Conservation (phyloP, 1,284 basidiomycete genomes). For the Leccinum fallax region DNA sequence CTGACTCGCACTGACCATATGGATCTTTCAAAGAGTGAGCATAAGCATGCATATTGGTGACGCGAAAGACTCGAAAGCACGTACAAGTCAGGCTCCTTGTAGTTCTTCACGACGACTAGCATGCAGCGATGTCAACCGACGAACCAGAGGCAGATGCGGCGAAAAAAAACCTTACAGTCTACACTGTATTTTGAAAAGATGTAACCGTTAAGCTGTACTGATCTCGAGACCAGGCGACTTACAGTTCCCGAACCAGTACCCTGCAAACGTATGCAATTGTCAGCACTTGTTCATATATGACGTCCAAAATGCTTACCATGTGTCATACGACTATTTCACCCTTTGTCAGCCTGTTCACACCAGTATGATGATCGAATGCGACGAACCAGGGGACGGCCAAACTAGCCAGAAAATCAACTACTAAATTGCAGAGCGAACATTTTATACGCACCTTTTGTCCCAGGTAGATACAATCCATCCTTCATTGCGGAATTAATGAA, state of each 20-base stretch:
- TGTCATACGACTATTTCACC: constrained; percentile 53
- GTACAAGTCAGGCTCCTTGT: constrained; percentile 72
- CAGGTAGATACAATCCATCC: constrained; percentile 94
- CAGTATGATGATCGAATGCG: constrained; percentile 9
- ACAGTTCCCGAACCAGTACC: constrained; percentile 79
- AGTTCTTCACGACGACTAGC: constrained; percentile 67
- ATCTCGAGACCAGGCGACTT: constrained; percentile 34
- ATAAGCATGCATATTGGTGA: constrained; percentile 19
- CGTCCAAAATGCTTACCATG: constrained; percentile 42
- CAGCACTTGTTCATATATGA: background rate
- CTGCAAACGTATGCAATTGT: constrained; percentile 37
- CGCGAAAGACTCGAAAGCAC: constrained; percentile 33
- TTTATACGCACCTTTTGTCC: constrained; percentile 75
- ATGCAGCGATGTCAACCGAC: constrained; percentile 8
- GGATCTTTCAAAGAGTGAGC: constrained; percentile 46
- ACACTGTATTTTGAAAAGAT: constrained; percentile 45
- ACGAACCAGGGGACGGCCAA: constrained; percentile 49
- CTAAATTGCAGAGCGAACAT: background rate
- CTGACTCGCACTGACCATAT: constrained; percentile 61
- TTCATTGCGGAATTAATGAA: constrained; percentile 31
- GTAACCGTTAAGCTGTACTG: constrained; percentile 1
- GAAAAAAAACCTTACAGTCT: constrained; percentile 53
- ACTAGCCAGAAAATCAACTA: constrained; percentile 32
- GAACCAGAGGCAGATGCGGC: background rate
- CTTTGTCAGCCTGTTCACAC: constrained; percentile 12